Percentiles rank a stretch among this genome's conserved stretches.
phyloP scores from a whole-genome alignment of 1,139 yeast species.

The Saccharomyces hybrid region DNA sequence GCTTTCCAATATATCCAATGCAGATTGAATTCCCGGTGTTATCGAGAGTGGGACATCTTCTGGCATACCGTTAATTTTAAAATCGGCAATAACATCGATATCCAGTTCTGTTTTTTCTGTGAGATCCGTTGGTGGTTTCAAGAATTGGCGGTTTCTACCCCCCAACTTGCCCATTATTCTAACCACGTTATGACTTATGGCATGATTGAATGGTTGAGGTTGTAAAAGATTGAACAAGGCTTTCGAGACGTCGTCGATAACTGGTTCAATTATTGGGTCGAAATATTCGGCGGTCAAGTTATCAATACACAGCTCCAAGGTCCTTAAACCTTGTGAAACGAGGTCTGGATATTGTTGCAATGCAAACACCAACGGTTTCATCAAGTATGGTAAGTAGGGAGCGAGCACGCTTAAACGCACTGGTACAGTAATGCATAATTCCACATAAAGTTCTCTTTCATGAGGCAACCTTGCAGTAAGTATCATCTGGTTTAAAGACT shows the following conservation, averaged over 20 bases:
- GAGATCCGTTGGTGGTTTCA: conserved; percentile 65
- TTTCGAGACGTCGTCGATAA: conserved; percentile 83
- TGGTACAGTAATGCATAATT: conserved; percentile 89
- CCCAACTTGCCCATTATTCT: conserved; percentile 92
- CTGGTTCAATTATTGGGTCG: conserved; percentile 95
- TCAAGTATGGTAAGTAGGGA: conserved; percentile 80
- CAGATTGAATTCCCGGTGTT: conserved; percentile 77
- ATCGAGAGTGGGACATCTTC: conserved; percentile 60
- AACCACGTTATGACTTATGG: conserved; percentile 90
- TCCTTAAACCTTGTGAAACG: conserved; percentile 87
- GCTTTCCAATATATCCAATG: conserved; percentile 58
- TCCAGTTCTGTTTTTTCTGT: conserved; percentile 49
- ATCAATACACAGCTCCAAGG: conserved; percentile 93
- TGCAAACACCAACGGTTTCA: conserved; percentile 87
- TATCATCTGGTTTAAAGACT: conserved; percentile 75
- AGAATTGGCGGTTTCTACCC: conserved; percentile 83
- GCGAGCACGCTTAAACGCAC: conserved; percentile 87
- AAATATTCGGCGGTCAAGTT: conserved; percentile 92
- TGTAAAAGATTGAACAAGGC: conserved; percentile 87
- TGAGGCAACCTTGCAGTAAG: conserved; percentile 79
- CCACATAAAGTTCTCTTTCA: conserved; percentile 90
- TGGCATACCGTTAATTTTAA: conserved; percentile 63
- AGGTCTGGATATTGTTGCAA: conserved; percentile 85
- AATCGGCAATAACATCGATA: conserved; percentile 61
- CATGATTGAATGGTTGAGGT: conserved; percentile 84